Base-by-base conservation (phyloP, 352 stramenopile genomes). In the Pythium utonaiense region DNA sequence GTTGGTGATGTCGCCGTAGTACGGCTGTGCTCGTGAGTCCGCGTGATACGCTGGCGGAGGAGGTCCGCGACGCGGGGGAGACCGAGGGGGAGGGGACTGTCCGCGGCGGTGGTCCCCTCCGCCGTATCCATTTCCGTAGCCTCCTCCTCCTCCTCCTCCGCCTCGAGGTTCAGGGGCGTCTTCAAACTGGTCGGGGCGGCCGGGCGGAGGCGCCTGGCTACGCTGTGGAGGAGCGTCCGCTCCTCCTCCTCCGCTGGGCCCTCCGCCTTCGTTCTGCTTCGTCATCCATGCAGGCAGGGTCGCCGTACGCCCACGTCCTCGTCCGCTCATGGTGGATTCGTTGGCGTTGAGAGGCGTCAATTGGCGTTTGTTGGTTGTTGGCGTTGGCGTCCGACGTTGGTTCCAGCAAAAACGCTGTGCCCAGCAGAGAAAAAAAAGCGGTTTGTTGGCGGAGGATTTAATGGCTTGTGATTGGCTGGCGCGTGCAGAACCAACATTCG, bases 221-320 rank as follows among this genome's bases (percentile, higher is more conserved):
- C 16, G 22, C 30, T 48, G 52, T 51, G 13, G 61, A 57, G 21
- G 27, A 53, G 16, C n/a, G 52, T 34, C 14, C 34, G 34, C 44
- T 48, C 22, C 44, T 47, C 52, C 57, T 42, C 10, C 19, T 44
- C 33, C 57, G 12, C 19, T 10, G 25, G 34, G 41, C 22, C 33
- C 34, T 33, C 40, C 57, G 17, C 58, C 38, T 27, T 62, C 57
- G 25, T 71, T 70, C 30, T 60, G 41, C 69, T 93, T 90, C 56
- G 82, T 95, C 86, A 95, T 95, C 86, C 86, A 95, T 30, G 86
- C 86, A 6, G 86, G 86, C 47, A 95, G 64, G 68, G 86, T 95
- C 21, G 70, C 80, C 14, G 74, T 63, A 31, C 82, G 78, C 50
- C 86, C 84, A 24, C 84, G 82, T 73, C 84, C 86, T 76, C 83